A percentile compares a stretch with the other conserved stretches of the same genome.
Evolutionary conservation across 805 yeast genomes (phyloP).

Genomic region (Teunomyces pallodes): DNA sequence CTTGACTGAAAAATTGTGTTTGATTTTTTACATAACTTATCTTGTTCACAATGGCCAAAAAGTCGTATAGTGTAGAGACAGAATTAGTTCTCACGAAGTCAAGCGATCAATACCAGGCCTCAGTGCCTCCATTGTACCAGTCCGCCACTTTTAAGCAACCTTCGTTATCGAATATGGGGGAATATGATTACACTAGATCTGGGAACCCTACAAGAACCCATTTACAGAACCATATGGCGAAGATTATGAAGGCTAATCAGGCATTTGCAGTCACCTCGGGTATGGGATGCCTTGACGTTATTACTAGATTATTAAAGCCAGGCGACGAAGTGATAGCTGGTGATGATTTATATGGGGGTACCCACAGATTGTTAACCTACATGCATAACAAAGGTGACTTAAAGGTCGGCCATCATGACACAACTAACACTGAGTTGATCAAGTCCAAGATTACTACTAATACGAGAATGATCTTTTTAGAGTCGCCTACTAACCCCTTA

Average conservation of each 20-base stretch:
- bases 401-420: slow-evolving; percentile 73
- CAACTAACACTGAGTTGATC: slow-evolving; percentile 67
- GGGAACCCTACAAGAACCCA: slow-evolving; percentile 92
- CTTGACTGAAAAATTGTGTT: not conserved
- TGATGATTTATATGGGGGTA: slow-evolving; percentile 92
- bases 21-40: not conserved
- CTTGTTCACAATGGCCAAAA: slow-evolving; percentile 11
- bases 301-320: slow-evolving; percentile 68
- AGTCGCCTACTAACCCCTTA: slow-evolving; percentile 91
- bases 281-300: slow-evolving; percentile 89
- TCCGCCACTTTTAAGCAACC: slow-evolving; percentile 92
- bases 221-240: slow-evolving; percentile 73
- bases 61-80: slow-evolving; percentile 59
- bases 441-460: slow-evolving; percentile 50
- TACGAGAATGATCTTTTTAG: slow-evolving; percentile 80
- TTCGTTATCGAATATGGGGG: slow-evolving; percentile 69
- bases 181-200: slow-evolving; percentile 75
- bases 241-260: slow-evolving; percentile 73
- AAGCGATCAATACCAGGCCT: slow-evolving; percentile 70
- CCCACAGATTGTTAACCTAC: slow-evolving; percentile 79
- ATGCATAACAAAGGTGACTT: slow-evolving; percentile 62
- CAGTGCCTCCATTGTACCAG: slow-evolving; percentile 86
- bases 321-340: slow-evolving; percentile 95
- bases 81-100: slow-evolving; percentile 63
- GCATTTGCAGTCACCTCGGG: slow-evolving; percentile 86